Evolutionary conservation across 2,329 filamentous ascomycete genomes (phyloP), one percentile per base, ranked within the genome.

Genomic region (Colletotrichum sublineola): DNA sequence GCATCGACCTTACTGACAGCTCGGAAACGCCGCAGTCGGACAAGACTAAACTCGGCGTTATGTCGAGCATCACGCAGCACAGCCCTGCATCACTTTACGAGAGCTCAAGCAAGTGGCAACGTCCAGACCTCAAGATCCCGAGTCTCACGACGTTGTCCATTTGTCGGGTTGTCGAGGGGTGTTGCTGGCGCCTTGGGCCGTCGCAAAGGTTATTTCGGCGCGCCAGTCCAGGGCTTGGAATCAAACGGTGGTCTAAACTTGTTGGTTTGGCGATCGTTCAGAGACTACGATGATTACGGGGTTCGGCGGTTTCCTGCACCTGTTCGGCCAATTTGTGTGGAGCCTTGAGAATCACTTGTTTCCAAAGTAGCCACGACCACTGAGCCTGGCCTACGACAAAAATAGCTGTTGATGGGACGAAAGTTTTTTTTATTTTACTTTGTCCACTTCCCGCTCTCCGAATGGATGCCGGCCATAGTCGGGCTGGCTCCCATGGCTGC

Each of bases 231-330:
- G 56, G 71, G 62, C 57, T 71, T 73, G 55, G 62, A 57, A 71
- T 63, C 62, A 71, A 71, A 73, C 67, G 71, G 71, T 71, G 71
- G 67, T 53, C 62, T 63, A 60, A 71, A 63, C 56, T 71, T 38
- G 61, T 29, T 67, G 62, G 38, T 42, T 56, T 67, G 44, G 50
- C 44, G 67, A 67, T 67, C 71, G 50, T 62, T 42, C 50, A 29
- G 36, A 50, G 12, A 57, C 67, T 58, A 63, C 57, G 29, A 58
- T 68, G 60, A 14, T 65, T 72, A 56, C 60, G 60, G 66, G 55
- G 66, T 56, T 72, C 66, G 69, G 60, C 48, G 69, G 60, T 69
- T 69, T 57, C 69, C 66, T 72, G 56, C 55, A 69, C 66, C 55
- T 55, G 53, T 55, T 72, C 61, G 56, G 36, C 55, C n/a, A 46